These are phyloP conservation scores for Pythium phragmitis DNA, from an alignment of 352 stramenopile genomes.

Conservation along the genomic window DNA sequence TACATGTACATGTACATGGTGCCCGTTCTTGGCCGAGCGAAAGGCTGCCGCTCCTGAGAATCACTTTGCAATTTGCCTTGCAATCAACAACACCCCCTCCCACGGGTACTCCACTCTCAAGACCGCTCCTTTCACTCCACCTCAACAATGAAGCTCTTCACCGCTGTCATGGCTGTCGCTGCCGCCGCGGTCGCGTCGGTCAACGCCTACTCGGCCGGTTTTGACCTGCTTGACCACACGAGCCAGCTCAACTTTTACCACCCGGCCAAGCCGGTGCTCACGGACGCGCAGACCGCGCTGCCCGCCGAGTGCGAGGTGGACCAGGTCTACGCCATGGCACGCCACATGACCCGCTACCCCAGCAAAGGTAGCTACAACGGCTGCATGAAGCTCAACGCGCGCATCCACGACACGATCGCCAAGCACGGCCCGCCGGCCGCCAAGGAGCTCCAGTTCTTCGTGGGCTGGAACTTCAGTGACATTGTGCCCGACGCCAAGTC, in stretches of 20 bases:
- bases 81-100: constrained; percentile 5
- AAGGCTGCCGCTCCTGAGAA: too few relatives aligned
- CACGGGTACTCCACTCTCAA: constrained; percentile 1
- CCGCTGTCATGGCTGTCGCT: constrained; percentile 8
- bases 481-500: constrained; percentile 32
- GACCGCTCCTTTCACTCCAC: not conserved
- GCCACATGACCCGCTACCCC: constrained; percentile 57
- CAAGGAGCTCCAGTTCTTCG: constrained; percentile 42
- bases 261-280: constrained; percentile 39
- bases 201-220: constrained; percentile 22
- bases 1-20: too few relatives aligned
- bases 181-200: constrained; percentile 25
- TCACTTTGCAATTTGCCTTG: constrained; percentile 22
- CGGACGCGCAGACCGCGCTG: constrained; percentile 37
- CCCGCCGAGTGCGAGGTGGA: constrained; percentile 44
- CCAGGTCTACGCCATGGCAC: constrained; percentile 47
- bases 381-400: constrained; percentile 33
- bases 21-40: too few relatives aligned
- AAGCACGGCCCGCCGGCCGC: constrained; percentile 29
- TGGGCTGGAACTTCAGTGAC: constrained; percentile 42
- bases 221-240: constrained; percentile 59
- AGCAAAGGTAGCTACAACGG: constrained; percentile 50
- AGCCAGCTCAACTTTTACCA: constrained; percentile 65
- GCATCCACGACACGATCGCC: constrained; percentile 32
- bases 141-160: constrained; percentile 22